Evolutionary conservation across 345 rosid genomes (phyloP).

Genomic region (Euphorbia tirucalli): DNA sequence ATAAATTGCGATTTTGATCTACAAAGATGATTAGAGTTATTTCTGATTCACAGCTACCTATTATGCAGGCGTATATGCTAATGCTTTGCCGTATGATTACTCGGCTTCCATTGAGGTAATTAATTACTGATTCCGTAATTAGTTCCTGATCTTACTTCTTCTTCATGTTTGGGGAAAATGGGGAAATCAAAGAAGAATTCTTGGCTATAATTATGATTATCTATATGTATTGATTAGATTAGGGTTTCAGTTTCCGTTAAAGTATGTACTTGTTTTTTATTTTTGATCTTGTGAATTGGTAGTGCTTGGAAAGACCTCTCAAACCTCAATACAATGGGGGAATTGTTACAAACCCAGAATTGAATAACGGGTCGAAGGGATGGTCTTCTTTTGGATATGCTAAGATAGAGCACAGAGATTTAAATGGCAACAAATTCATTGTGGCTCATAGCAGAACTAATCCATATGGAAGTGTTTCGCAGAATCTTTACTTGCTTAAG

Average conservation of each 20-base stretch:
- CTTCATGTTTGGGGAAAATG: too few species aligned
- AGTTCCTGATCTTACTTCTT: too few species aligned
- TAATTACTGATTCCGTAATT: not conserved
- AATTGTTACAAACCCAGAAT: constrained; percentile 58
- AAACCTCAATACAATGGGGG: constrained; percentile 80
- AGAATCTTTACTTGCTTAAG: constrained; percentile 42
- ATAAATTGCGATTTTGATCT: too few species aligned
- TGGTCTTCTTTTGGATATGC: constrained; percentile 61
- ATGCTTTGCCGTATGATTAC: constrained; percentile 58
- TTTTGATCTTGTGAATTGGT: not conserved
- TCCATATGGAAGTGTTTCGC: constrained; percentile 47
- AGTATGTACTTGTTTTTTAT: not conserved
- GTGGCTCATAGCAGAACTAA: constrained; percentile 46
- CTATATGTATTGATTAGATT: too few species aligned
- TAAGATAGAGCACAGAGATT: constrained; percentile 38
- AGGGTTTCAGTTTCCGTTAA: too few species aligned
- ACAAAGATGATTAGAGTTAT: too few species aligned
- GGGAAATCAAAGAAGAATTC: too few species aligned
- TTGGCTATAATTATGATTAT: too few species aligned
- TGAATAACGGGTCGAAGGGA: constrained; percentile 42
- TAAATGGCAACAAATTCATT: constrained; percentile 47
- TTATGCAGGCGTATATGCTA: constrained; percentile 42
- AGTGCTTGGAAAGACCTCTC: constrained; percentile 57
- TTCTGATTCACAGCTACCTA: too few species aligned
- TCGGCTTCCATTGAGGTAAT: constrained; percentile 53